A percentile compares a stretch with the other conserved stretches of the same genome.
Conservation (phyloP, 2,329 filamentous ascomycete genomes). For the Cladosporium austrohemisphaericum region DNA sequence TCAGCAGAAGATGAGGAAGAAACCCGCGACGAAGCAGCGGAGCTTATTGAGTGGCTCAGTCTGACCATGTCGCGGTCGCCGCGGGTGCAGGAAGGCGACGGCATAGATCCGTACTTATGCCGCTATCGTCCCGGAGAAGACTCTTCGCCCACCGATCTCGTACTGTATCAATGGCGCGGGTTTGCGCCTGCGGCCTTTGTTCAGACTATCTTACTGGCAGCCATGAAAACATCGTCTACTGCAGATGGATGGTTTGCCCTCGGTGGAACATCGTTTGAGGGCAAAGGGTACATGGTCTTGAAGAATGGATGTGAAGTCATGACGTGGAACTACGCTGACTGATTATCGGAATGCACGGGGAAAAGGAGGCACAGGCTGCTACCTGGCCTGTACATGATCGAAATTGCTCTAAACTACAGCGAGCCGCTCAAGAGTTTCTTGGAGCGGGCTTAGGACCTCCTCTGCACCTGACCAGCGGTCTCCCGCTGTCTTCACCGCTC, state of each 20-base stretch:
- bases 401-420: constrained; percentile 10
- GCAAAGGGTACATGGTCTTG: constrained; percentile 30
- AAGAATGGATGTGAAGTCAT: constrained; percentile 24
- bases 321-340: constrained; percentile 34
- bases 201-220: constrained; percentile 26
- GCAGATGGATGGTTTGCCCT: constrained; percentile 33
- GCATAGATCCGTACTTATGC: constrained; percentile 65
- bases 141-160: constrained; percentile 25
- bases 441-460: constrained; percentile 37
- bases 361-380: too few relatives aligned
- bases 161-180: constrained; percentile 41
- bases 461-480: constrained; percentile 58
- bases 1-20: constrained; percentile 34
- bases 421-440: constrained; percentile 37
- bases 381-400: too few relatives aligned
- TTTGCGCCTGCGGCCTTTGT: constrained; percentile 39
- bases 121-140: constrained; percentile 56
- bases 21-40: constrained; percentile 60
- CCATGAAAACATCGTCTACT: constrained; percentile 21
- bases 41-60: constrained; percentile 71
- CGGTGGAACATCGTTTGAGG: constrained; percentile 28
- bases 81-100: constrained; percentile 55
- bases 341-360: too few relatives aligned
- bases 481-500: constrained; percentile 59
- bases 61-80: constrained; percentile 64